phyloP scores from a whole-genome alignment of 1,284 basidiomycete species.

The Pseudozyma hubeiensis region DNA sequence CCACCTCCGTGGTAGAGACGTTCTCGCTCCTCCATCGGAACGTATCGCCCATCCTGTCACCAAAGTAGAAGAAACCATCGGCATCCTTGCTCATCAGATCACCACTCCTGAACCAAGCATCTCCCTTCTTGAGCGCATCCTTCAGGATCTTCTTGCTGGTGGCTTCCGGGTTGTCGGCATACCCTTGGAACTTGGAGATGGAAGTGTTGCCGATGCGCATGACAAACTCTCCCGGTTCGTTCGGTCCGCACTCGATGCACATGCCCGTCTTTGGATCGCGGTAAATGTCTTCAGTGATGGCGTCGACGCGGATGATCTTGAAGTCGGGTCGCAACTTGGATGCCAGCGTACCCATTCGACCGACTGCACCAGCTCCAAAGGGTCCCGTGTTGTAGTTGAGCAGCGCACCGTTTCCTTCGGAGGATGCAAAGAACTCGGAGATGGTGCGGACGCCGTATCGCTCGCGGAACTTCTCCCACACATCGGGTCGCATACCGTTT shows the following conservation, averaged over 20 bases:
- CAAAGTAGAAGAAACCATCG: constrained; percentile 68
- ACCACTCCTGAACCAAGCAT: constrained; percentile 67
- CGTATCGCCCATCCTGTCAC: constrained; percentile 66
- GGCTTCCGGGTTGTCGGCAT: constrained; percentile 63
- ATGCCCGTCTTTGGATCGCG: constrained; percentile 62
- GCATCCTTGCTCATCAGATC: constrained; percentile 63
- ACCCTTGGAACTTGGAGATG: constrained; percentile 60
- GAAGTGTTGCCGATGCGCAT: constrained; percentile 54
- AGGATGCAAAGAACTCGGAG: constrained; percentile 68
- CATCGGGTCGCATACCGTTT: constrained; percentile 68
- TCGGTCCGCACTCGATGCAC: constrained; percentile 60
- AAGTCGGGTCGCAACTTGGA: constrained; percentile 55
- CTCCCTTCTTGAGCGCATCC: constrained; percentile 67
- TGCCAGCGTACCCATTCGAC: constrained; percentile 58
- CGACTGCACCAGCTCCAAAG: constrained; percentile 68
- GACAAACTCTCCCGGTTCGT: constrained; percentile 67
- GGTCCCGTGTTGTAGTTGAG: constrained; percentile 67
- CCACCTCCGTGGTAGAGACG: constrained; percentile 66
- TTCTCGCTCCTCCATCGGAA: constrained; percentile 68
- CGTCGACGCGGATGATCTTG: constrained; percentile 65
- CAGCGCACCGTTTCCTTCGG: constrained; percentile 66
- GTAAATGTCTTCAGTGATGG: constrained; percentile 68
- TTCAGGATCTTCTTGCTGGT: constrained; percentile 68
- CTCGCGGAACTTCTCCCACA: constrained; percentile 69
- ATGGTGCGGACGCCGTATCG: constrained; percentile 64